phyloP scores from a whole-genome alignment of 2,329 filamentous ascomycete genomes.

The Aureobasidium zeae region DNA sequence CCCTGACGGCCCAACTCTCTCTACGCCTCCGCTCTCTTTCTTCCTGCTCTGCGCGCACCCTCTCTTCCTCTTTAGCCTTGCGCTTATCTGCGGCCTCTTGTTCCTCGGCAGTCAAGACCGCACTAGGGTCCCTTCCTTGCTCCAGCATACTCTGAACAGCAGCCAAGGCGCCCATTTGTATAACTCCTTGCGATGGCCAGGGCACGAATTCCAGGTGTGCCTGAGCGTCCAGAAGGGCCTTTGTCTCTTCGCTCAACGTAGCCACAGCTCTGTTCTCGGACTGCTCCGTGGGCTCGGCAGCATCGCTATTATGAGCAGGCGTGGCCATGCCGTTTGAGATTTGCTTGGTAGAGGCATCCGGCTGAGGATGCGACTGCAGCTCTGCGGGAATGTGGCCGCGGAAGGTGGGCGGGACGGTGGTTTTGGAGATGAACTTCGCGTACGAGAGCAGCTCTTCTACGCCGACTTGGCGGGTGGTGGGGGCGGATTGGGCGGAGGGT shows the following conservation, averaged over 20 bases:
- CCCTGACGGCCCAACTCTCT: conserved; percentile 18
- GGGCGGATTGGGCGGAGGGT: conserved; percentile 30
- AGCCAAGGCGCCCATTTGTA: conserved; percentile 59
- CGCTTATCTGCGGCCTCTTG: conserved; percentile 28
- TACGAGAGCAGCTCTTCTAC: conserved; percentile 69
- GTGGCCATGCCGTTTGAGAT: conserved; percentile 28
- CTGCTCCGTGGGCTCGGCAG: not conserved
- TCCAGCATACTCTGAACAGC: conserved; percentile 51
- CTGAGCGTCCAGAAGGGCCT: conserved; percentile 43
- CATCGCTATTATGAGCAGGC: conserved; percentile 18
- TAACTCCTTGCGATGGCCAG: conserved; percentile 65
- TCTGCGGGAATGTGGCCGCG: conserved; percentile 17
- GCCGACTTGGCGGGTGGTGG: conserved; percentile 43
- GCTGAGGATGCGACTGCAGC: not conserved
- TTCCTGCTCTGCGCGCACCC: conserved; percentile 25
- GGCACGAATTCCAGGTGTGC: conserved; percentile 56
- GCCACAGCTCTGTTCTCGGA: conserved; percentile 16
- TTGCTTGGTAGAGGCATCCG: conserved; percentile 18
- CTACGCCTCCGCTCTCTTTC: conserved; percentile 16
- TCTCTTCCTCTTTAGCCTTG: conserved; percentile 32
- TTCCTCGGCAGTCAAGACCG: conserved; percentile 37
- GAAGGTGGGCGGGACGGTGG: conserved; percentile 60
- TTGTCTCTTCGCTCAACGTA: conserved; percentile 29
- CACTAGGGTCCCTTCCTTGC: conserved; percentile 50
- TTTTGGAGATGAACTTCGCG: conserved; percentile 70